Evolutionary conservation across 352 stramenopile genomes (phyloP), one percentile per base, ranked within the genome.

Genomic region (Pilasporangium apinafurcum): DNA sequence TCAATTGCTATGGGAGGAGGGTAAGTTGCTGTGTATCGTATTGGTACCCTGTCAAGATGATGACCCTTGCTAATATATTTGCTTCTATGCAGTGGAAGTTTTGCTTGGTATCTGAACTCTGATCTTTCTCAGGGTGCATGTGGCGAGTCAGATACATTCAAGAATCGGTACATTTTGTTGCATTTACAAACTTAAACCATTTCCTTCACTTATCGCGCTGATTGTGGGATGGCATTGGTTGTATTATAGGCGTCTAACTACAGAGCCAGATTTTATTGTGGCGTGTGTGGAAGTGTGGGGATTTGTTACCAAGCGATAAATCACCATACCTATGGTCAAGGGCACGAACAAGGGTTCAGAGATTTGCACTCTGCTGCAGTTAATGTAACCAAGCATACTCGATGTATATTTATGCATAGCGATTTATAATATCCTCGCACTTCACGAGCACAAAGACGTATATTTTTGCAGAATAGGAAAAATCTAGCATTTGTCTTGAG

Each of bases 1-100:
- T 75, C 59, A 4, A 86, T 89, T 36, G 77, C 73, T 14, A 89
- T 89, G 77, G 77, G 77, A 33, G 77, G 77, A 32, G 77, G 77
- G 68, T 81, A 61, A 9, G 67, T 59, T 47, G 13, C 8, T 44
- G n/a, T 16, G 12, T 31, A 5, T 42, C 22, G 16, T 7, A n/a
- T n/a, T n/a, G n/a, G n/a, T n/a, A n/a, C n/a, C n/a, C n/a, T n/a
- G n/a, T n/a, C n/a, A n/a, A n/a, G n/a, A n/a, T n/a, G n/a, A n/a
- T 48, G 17, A 35, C 27, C 9, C 25, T 44, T 16, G 32, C 37
- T 39, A 14, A 44, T 30, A 12, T 10, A 34, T 8, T 33, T 2
- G 10, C 32, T n/a, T 40, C 4, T 17, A n/a, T 22, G 5, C 21
- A 79, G 68, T 16, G 73, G 73, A 8, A 57, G 68, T 29, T 88